Base-by-base conservation (phyloP, 768 basidiomycete species). In the Postia placenta region DNA sequence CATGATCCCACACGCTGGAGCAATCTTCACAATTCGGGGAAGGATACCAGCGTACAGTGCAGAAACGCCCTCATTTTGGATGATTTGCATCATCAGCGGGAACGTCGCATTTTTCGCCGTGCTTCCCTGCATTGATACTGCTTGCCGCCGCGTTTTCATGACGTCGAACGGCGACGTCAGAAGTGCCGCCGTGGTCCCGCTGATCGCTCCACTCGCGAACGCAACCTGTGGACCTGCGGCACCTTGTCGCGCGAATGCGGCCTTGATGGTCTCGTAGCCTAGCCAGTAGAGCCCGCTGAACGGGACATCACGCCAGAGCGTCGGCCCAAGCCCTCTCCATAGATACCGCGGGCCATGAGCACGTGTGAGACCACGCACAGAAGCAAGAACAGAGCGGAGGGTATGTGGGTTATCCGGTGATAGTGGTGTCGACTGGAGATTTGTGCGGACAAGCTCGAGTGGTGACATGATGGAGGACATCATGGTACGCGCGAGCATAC, bases 211-310 rank as follows among this genome's bases (percentile, higher is more conserved):
- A 58, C 91, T 86, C n/a, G 84, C 66, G 64, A 98, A 97, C 2
- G 92, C 83, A 38, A 90, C 75, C 60, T 69, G 76, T 30, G 81
- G 73, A 33, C 83, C 91, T 51, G 74, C 64, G 54, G 73, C 58
- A 22, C 81, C 81, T 45, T 67, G 64, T 49, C 72, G 68, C 57
- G 72, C 68, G 57, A 92, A 79, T 14, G 65, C 57, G 17, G 72
- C 69, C 69, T 96, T 97, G 68, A 81, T 79, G 0, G 79, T 70
- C 64, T 99, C 95, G 63, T 97, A 98, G 22, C 87, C 83, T 3
- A 91, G 90, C 96, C 96, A 99, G 60, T 99, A 99, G 26, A 95
- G 71, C 11, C 94, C 96, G 35, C 90, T 92, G 64, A 99, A 99
- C 0, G 96, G 95, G 5, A 98, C 94, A 58, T 99, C 96, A 43